Evolutionary conservation across 2,329 filamentous ascomycete species (phyloP).

Genomic region (Diaporthe sp.): DNA sequence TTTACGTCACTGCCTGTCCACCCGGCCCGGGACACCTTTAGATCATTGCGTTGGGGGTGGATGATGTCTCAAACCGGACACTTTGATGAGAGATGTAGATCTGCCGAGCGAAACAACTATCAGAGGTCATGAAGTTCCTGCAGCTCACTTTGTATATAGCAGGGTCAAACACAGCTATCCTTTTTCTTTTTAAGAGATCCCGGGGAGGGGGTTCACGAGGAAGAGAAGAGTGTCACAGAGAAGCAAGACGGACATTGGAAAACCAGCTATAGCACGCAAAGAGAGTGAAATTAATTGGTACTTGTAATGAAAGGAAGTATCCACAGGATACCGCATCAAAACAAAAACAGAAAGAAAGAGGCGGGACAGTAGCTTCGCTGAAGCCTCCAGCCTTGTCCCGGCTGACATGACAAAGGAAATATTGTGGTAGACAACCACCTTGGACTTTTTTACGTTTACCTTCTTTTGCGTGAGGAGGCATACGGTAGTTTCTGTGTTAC

Average conservation of each 20-base stretch:
- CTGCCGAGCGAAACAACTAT: too few relatives aligned
- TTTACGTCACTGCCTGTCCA: background rate
- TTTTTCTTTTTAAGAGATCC: background rate
- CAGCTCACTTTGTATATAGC: background rate
- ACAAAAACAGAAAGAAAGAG: background rate
- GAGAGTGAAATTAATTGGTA: background rate
- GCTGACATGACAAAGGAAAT: slow-evolving; percentile 21
- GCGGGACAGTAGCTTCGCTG: background rate
- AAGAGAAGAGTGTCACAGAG: background rate
- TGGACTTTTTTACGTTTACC: background rate
- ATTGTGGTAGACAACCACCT: slow-evolving; percentile 4
- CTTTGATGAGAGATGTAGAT: background rate
- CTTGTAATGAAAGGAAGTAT: background rate
- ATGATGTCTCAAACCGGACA: too few relatives aligned
- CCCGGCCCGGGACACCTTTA: background rate
- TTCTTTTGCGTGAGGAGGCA: background rate
- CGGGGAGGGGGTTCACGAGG: background rate
- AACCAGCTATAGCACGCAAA: background rate
- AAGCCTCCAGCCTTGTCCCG: background rate
- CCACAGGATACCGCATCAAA: slow-evolving; percentile 3
- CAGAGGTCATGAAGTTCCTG: background rate
- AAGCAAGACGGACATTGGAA: background rate
- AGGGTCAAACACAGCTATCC: background rate
- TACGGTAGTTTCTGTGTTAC: background rate
- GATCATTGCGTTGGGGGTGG: background rate